phyloP scores from a whole-genome alignment of 208 protist genomes.

The Angomonas deanei region DNA sequence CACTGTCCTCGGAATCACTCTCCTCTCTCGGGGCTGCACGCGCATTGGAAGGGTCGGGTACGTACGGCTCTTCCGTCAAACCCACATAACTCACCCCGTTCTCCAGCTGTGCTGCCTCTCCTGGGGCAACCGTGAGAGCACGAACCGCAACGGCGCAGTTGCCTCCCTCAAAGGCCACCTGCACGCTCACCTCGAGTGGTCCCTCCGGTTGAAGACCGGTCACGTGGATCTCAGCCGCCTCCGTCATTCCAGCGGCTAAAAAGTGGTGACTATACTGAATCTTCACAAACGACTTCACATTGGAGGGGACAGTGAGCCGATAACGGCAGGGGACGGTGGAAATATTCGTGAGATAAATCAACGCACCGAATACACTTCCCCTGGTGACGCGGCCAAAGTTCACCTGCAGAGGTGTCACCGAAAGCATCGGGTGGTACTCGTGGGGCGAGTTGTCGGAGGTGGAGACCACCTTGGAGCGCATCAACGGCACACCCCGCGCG shows the following conservation, averaged over 20 bases:
- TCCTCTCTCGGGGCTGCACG: neutral
- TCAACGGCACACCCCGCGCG: constrained; percentile 9
- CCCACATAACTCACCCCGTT: constrained; percentile 21
- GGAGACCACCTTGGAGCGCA: constrained; percentile 16
- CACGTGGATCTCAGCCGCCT: constrained; percentile 36
- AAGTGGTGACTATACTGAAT: constrained; percentile 65
- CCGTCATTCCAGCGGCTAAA: constrained; percentile 68
- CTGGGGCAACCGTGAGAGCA: constrained; percentile 26
- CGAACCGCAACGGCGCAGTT: constrained; percentile 18
- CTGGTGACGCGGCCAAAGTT: constrained; percentile 45
- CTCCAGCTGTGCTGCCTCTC: constrained; percentile 12
- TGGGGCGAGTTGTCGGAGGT: constrained; percentile 9
- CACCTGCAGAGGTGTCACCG: constrained; percentile 20
- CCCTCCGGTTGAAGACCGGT: constrained; percentile 46
- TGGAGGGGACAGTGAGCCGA: constrained; percentile 29
- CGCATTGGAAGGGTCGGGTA: neutral
- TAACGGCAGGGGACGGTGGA: constrained; percentile 81
- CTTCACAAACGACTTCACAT: constrained; percentile 21
- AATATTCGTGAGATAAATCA: constrained; percentile 54
- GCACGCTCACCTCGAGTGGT: constrained; percentile 17
- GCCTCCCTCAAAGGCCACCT: constrained; percentile 46
- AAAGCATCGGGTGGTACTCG: constrained; percentile 13
- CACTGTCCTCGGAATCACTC: neutral
- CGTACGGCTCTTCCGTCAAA: constrained; percentile 10
- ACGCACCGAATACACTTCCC: constrained; percentile 40